Percentiles rank a stretch among this genome's conserved stretches.
phyloP scores from a whole-genome alignment of 371 early-diverging fungal species.

The Coemansia sp. region DNA sequence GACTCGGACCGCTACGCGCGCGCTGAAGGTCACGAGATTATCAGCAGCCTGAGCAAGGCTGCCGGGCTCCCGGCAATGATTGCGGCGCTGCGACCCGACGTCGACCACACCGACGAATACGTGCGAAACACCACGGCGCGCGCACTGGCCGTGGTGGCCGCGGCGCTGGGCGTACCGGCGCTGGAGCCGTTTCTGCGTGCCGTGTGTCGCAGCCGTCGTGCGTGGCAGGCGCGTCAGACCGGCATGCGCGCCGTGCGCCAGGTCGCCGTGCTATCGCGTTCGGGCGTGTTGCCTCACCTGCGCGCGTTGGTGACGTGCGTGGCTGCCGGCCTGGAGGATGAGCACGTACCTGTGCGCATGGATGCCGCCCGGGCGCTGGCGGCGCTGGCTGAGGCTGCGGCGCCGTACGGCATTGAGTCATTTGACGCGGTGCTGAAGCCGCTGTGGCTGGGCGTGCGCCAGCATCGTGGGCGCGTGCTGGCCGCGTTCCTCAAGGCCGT shows the following conservation, averaged over 20 bases:
- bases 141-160: slow-evolving; percentile 96
- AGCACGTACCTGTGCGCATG: slow-evolving; percentile 94
- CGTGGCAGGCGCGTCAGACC: slow-evolving; percentile 98
- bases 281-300: slow-evolving; percentile 94
- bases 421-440: slow-evolving; percentile 90
- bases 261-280: slow-evolving; percentile 91
- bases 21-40: slow-evolving; percentile 97
- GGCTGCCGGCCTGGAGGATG: slow-evolving; percentile 90
- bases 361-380: slow-evolving; percentile 93
- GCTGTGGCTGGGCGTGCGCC: slow-evolving; percentile 90
- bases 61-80: slow-evolving; percentile 98
- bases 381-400: slow-evolving; percentile 95
- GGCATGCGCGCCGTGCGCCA: slow-evolving; percentile 98
- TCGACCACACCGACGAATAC: slow-evolving; percentile 97
- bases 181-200: slow-evolving; percentile 95
- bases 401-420: slow-evolving; percentile 97
- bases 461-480: slow-evolving; percentile 93
- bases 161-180: slow-evolving; percentile 94
- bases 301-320: slow-evolving; percentile 89
- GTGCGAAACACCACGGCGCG: slow-evolving; percentile 98
- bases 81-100: slow-evolving; percentile 97
- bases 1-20: slow-evolving; percentile 98
- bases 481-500: slow-evolving; percentile 98
- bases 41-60: slow-evolving; percentile 95
- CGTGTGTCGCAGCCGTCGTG: slow-evolving; percentile 91